Evolutionary conservation across 192 early-diverging fungal species (phyloP), one percentile per base, ranked within the genome.

Genomic region (Backusella psychrophila): DNA sequence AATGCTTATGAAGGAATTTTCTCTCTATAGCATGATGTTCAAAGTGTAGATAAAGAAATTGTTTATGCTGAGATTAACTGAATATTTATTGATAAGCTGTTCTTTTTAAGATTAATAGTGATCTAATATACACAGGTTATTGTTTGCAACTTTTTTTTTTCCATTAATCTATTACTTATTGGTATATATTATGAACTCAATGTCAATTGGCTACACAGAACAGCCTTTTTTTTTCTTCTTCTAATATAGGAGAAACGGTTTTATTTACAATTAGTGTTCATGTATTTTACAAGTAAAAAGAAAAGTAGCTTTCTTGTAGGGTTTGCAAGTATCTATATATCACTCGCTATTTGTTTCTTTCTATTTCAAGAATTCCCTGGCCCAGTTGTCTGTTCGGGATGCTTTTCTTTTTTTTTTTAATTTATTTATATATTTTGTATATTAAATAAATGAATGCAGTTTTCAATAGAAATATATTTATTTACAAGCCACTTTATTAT

Each of bases 401-500:
- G 3, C 12, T 63, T 63, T 49, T 12, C 17, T 42, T 14, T 26
- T 26, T 49, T 49, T 49, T 39, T 44, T 42, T 14, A 49, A 49
- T 49, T 49, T 4, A 63, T 29, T n/a, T 56, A 23, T 56, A 23
- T 53, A 0, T 53, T 53, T 59, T 59, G 9, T 39, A 26, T 59
- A 11, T 59, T 59, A 39, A 39, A 39, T n/a, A 59, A 11, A 21
- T 59, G 23, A 29, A 59, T 29, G 12, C 56, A 26, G 9, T 59
- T 59, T 59, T 59, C 56, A 59, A 59, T 59, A 8, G 56, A 59
- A 29, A 29, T 29, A 63, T 63, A 63, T 63, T 29, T 63, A 63
- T 63, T 63, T 63, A 63, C 56, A 63, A 63, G 56, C 56, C 56
- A 63, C 56, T 63, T 63, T 63, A 63, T 63, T 63, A 63, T 63